These are phyloP conservation scores for Sugiyamaella pinicola DNA, from an alignment of 1,139 yeast genomes.

Conservation along the genomic window DNA sequence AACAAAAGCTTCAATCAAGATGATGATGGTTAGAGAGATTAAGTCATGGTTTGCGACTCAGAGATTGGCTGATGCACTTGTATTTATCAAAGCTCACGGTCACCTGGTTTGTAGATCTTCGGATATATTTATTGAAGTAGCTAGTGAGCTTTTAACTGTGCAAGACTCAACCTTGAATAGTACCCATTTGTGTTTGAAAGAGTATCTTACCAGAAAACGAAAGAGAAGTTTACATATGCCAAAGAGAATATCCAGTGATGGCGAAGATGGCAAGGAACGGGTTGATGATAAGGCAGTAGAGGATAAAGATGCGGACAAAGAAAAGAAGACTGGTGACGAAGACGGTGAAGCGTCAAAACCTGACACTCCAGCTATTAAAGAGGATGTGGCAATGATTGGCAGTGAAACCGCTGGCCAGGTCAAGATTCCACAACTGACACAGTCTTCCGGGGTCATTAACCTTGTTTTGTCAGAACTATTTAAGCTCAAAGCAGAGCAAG, in stretches of 20 bases:
- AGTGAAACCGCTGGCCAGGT: conserved; percentile 17
- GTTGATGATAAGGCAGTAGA: not conserved
- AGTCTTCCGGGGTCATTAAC: conserved; percentile 63
- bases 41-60: conserved; percentile 44
- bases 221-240: conserved; percentile 21
- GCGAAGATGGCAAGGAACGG: too few relatives aligned
- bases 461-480: conserved; percentile 65
- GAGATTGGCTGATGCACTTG: conserved; percentile 51
- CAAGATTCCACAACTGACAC: conserved; percentile 32
- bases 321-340: conserved; percentile 15
- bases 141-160: conserved; percentile 48
- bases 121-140: conserved; percentile 53
- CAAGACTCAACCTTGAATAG: conserved; percentile 21
- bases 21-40: conserved; percentile 47
- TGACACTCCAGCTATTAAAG: conserved; percentile 24
- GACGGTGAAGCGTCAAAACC: conserved; percentile 8
- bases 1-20: conserved; percentile 52
- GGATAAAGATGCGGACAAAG: not conserved
- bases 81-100: conserved; percentile 57
- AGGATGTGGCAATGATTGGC: conserved; percentile 33
- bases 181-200: conserved; percentile 28
- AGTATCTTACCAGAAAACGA: conserved; percentile 23
- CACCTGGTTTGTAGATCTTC: conserved; percentile 64
- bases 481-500: conserved; percentile 43
- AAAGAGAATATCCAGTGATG: conserved; percentile 7